Base-by-base conservation (phyloP, 1,139 yeast species). In the Taiozyma sp. region DNA sequence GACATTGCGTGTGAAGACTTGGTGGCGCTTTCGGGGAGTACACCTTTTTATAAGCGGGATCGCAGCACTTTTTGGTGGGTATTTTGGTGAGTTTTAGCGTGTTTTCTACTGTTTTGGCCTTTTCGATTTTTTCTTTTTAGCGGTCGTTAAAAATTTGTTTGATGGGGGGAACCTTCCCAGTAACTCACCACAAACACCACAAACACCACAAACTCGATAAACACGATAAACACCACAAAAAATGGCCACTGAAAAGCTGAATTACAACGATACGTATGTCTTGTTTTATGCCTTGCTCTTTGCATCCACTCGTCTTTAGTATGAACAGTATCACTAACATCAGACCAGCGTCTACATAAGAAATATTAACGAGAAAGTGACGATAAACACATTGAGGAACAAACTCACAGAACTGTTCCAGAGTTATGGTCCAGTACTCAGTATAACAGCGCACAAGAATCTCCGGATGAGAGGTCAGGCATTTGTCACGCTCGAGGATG, bases 401-500 rank as follows among this genome's bases (percentile, higher is more conserved):
- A 73, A 71, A 14, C 71, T 88, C 7, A 55, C 58, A 6, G 62
- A 66, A 3, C 55, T 73, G 2, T 83, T 84, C 45, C 62, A 65
- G 3, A 63, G 71, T 16, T 80, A 73, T 63, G 85, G 88, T 0
- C 63, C 69, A 0, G 72, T 86, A 1, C 56, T 75, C 13, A 80
- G 78, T 43, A 68, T 89, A 8, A 73, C 80, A 1, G 81, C 90
- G 1, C 83, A 81, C 55, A 76, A 76, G 56, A 84, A 82, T 60
- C 62, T 87, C 29, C 76, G 74, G 52, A 74, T 87, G 77, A 75
- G 83, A 51, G 97, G 97, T 2, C 97, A 90, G 66, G 97, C 97
- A 2, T 93, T 90, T 66, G 75, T 93, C 7, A 84, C 91, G 0
- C 83, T 82, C 56, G 73, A 69, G 4, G 63, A 67, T 22, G 60